phyloP scores from a whole-genome alignment of 345 rosid genomes.

The Brassica rapa region DNA sequence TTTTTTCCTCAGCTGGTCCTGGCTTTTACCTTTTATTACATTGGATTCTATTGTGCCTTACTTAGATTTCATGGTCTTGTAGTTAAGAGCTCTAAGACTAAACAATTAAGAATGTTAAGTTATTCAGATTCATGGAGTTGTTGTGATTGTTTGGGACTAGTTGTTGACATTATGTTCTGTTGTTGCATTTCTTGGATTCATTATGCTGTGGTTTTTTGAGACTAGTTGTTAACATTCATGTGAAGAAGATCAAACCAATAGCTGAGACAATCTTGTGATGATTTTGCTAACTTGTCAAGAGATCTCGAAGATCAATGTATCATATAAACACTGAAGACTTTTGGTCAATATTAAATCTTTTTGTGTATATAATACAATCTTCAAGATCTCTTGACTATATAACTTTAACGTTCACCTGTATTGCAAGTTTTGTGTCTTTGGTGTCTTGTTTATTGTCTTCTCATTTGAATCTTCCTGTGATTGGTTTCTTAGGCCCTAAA shows the following conservation, averaged over 20 bases:
- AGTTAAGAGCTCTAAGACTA: conserved; percentile 5
- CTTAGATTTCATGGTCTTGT: neutral
- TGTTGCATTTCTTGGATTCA: neutral
- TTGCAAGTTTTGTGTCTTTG: neutral
- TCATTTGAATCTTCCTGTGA: neutral
- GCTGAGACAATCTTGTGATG: conserved; percentile 1
- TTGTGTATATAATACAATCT: conserved; percentile 4
- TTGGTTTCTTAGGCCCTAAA: conserved; percentile 20
- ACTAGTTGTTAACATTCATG: conserved; percentile 3
- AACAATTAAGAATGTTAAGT: neutral
- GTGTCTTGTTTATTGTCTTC: conserved; percentile 2
- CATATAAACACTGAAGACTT: neutral
- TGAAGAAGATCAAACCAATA: conserved; percentile 8
- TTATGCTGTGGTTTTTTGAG: neutral
- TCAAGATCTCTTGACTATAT: neutral
- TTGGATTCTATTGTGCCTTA: conserved; percentile 5
- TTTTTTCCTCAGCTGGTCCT: conserved; percentile 43
- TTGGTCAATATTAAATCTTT: neutral
- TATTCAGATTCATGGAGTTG: neutral
- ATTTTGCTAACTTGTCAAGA: neutral
- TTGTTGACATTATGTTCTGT: neutral
- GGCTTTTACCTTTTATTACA: neutral
- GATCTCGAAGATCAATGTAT: conserved; percentile 13
- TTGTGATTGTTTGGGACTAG: neutral
- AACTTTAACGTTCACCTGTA: neutral